Evolutionary conservation across 768 basidiomycete genomes (phyloP).

Genomic region (Sarcodon sp.): DNA sequence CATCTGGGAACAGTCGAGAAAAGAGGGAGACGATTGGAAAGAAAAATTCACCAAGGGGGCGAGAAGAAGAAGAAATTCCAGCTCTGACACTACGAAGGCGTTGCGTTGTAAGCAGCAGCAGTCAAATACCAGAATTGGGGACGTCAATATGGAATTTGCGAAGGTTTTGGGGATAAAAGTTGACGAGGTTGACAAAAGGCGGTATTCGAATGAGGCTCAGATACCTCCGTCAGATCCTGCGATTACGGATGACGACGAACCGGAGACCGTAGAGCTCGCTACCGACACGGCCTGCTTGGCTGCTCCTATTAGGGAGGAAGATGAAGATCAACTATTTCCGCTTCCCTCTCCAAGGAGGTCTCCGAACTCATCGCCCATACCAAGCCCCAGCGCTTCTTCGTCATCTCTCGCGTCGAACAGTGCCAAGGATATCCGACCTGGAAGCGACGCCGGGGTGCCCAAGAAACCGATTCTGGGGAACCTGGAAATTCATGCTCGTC

Average conservation of each 20-base stretch:
- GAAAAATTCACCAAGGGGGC: slow-evolving; percentile 56
- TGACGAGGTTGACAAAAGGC: slow-evolving; percentile 52
- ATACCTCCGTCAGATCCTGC: not conserved
- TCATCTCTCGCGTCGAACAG: not conserved
- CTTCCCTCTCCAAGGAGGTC: slow-evolving; percentile 47
- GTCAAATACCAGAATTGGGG: not conserved
- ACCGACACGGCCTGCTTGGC: not conserved
- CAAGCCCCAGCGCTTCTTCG: slow-evolving; percentile 13
- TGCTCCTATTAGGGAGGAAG: slow-evolving; percentile 25
- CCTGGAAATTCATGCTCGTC: not conserved
- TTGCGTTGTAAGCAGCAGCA: not conserved
- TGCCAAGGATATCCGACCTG: not conserved
- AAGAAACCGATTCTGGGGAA: not conserved
- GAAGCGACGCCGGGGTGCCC: not conserved
- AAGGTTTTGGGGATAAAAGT: slow-evolving; percentile 31
- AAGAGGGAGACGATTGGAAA: slow-evolving; percentile 45
- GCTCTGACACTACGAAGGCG: slow-evolving; percentile 7
- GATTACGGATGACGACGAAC: not conserved
- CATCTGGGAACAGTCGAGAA: slow-evolving; percentile 42
- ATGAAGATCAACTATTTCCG: slow-evolving; percentile 43
- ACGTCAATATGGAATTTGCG: too few relatives aligned
- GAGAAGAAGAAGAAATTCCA: slow-evolving; percentile 34
- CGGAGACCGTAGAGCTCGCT: not conserved
- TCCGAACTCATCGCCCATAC: slow-evolving; percentile 27
- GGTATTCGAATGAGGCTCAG: slow-evolving; percentile 19